Percentiles rank a stretch among this genome's conserved stretches.
phyloP scores from a whole-genome alignment of 1,139 yeast species.

The Magnusiomyces paraingens region DNA sequence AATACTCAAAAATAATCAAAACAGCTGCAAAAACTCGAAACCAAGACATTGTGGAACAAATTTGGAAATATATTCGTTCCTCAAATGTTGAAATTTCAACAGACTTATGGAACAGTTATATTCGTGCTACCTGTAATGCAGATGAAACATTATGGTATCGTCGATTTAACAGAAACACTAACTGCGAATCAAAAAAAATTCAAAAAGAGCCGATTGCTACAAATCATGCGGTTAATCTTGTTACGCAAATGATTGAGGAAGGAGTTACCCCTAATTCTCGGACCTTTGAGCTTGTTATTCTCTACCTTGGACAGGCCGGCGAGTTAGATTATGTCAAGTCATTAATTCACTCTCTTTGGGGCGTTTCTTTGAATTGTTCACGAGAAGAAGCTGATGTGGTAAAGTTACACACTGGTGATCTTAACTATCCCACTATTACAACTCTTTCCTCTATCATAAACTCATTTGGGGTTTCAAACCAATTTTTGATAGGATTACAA shows the following conservation, averaged over 20 bases:
- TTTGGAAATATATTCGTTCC: slow-evolving; percentile 26
- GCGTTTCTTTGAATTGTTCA: slow-evolving; percentile 17
- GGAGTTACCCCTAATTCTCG: slow-evolving; percentile 28
- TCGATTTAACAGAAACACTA: slow-evolving; percentile 11
- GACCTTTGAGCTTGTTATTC: slow-evolving; percentile 30
- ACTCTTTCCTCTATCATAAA: slow-evolving; percentile 30
- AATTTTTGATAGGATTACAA: slow-evolving; percentile 26
- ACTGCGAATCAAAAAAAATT: neutral
- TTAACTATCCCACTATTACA: slow-evolving; percentile 24
- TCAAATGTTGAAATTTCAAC: slow-evolving; percentile 20
- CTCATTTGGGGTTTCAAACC: slow-evolving; percentile 28
- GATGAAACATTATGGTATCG: slow-evolving; percentile 29
- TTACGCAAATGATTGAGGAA: slow-evolving; percentile 26
- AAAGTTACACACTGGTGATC: slow-evolving; percentile 15
- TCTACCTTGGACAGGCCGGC: slow-evolving; percentile 27
- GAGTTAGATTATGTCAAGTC: slow-evolving; percentile 22
- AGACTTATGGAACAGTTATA: slow-evolving; percentile 33
- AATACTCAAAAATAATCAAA: slow-evolving; percentile 26
- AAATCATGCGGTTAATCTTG: slow-evolving; percentile 25
- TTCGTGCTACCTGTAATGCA: slow-evolving; percentile 31
- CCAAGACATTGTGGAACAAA: slow-evolving; percentile 20
- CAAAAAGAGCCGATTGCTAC: slow-evolving; percentile 18
- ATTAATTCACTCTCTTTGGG: slow-evolving; percentile 29
- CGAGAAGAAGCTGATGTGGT: slow-evolving; percentile 7
- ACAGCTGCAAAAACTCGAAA: slow-evolving; percentile 26